Conservation (phyloP, 257 asterid species). For the Primulina tabacum region DNA sequence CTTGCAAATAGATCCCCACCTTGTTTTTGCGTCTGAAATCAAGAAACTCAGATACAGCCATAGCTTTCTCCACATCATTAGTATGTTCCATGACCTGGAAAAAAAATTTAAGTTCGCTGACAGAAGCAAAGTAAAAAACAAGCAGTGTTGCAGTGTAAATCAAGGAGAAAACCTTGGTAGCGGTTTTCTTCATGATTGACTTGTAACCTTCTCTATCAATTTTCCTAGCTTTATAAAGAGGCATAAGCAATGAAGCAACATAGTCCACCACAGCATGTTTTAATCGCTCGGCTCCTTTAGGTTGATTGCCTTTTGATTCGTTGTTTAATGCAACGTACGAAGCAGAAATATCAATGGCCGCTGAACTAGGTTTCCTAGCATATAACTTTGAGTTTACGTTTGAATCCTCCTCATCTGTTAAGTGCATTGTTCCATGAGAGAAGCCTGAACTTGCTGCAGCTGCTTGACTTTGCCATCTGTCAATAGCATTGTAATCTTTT, state of each 20-base stretch:
- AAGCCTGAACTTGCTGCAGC: constrained; percentile 94
- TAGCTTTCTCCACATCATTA: constrained; percentile 81
- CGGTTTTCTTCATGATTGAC: constrained; percentile 97
- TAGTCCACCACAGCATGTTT: constrained; percentile 91
- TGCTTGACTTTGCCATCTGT: constrained; percentile 99
- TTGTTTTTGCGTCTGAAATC: constrained; percentile 97
- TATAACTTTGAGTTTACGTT: constrained; percentile 49
- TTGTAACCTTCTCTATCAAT: constrained; percentile 86
- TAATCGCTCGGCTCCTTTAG: constrained; percentile 77
- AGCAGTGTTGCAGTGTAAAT: not conserved
- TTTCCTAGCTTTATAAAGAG: constrained; percentile 93
- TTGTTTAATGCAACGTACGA: constrained; percentile 64
- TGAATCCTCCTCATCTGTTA: constrained; percentile 85
- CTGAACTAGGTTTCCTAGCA: constrained; percentile 38
- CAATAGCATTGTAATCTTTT: constrained; percentile 93
- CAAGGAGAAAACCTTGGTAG: constrained; percentile 73
- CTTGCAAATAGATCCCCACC: constrained; percentile 39
- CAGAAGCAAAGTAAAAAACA: constrained; percentile 18
- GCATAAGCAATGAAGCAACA: constrained; percentile 95
- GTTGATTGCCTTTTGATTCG: constrained; percentile 52
- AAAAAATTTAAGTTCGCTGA: constrained; percentile 20
- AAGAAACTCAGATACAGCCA: constrained; percentile 82
- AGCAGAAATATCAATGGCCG: constrained; percentile 73
- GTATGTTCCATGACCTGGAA: constrained; percentile 91
- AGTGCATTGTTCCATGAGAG: constrained; percentile 53